phyloP scores from a whole-genome alignment of 257 asterid genomes.

The Galeopsis tetrahit region DNA sequence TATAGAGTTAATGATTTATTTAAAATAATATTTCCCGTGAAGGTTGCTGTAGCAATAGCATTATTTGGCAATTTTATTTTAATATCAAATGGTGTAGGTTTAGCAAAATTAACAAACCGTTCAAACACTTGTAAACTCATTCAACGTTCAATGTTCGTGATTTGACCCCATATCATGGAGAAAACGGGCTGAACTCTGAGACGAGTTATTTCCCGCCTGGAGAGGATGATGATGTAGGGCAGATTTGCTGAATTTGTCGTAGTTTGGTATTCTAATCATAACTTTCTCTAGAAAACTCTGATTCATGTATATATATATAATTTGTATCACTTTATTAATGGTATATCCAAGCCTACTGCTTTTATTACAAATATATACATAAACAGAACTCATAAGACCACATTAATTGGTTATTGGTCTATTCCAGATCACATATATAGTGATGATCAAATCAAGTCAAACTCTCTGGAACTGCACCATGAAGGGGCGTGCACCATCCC shows the following conservation, averaged over 20 bases:
- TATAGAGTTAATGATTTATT: no score
- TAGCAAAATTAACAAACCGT: neutral
- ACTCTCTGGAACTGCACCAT: conserved; percentile 1
- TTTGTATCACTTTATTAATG: no score
- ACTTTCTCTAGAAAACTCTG: no score
- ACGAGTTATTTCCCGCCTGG: conserved; percentile 19
- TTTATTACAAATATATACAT: no score
- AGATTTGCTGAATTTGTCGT: neutral
- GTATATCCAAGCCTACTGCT: no score
- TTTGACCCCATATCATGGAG: conserved; percentile 10
- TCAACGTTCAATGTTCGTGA: conserved; percentile 13
- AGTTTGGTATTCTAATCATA: no score
- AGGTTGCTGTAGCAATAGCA: neutral
- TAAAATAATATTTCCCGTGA: neutral
- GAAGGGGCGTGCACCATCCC: neutral
- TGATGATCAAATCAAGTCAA: no score
- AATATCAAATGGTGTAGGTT: neutral
- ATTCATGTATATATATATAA: no score
- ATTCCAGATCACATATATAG: no score
- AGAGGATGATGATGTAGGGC: conserved; percentile 7
- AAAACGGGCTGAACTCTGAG: conserved; percentile 19
- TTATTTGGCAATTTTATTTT: neutral
- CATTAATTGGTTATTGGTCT: no score
- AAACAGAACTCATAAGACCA: no score
- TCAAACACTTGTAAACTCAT: neutral